Base-by-base conservation (phyloP, 78 protist species). In the Polysphondylium violaceum region DNA sequence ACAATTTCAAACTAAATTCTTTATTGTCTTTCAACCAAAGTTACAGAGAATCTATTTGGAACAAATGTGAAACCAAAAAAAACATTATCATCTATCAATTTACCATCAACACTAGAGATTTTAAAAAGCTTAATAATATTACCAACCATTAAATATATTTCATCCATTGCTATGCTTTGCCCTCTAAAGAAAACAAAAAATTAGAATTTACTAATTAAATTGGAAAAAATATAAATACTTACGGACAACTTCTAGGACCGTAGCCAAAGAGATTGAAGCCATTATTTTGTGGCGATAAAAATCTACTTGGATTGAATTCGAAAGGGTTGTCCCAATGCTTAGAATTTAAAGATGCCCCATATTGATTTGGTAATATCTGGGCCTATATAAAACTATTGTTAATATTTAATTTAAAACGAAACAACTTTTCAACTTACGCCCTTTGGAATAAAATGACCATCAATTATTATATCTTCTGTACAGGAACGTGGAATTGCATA, bases 401-500 rank as follows among this genome's bases (percentile, higher is more conserved):
- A 14, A 25, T 17, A 36, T 4, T 31, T 16, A 38, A 64, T 64
- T 4, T 21, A 31, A 36, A 36, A 19, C 7, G 3, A 63, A 31
- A 25, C 1, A 64, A 47, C n/a, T 60, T 29, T 19, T 11, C 11
- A 3, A 63, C 47, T 1, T 38, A 65, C 61, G 16, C 63, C 53
- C 38, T 78, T 78, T 33, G 74, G 88, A 51, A 78, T 65, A 25
- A 78, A 78, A 43, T 61, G 21, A n/a, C 65, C 40, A 36, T 55
- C 76, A 12, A 78, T 78, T 0, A 23, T 35, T 29, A 14, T 47
- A 53, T 73, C 79, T 8, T 17, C 9, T 35, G 44, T 53, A 25
- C 41, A 12, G 6, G 14, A 36, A 19, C 77, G 55, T 7, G 89
- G 89, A 38, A 81, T 25, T 9, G 78, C 68, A 23, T 67, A 51